phyloP scores from a whole-genome alignment of 352 stramenopile genomes.

The Pythium sukuiense region DNA sequence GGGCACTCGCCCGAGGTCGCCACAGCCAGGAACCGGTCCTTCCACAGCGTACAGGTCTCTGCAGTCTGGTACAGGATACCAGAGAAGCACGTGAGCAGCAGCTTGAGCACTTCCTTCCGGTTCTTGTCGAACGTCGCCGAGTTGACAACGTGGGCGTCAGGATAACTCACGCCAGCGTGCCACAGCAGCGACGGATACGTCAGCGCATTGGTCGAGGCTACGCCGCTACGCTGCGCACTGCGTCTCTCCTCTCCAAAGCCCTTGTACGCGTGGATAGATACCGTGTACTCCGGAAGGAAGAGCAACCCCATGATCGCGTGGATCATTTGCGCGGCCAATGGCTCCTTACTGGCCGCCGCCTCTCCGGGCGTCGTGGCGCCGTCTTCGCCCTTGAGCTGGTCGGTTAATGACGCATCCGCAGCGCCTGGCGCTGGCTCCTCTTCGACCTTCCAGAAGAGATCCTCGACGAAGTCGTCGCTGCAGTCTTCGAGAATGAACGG shows the following conservation, averaged over 20 bases:
- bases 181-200: slow-evolving; percentile 82
- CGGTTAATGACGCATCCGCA: slow-evolving; percentile 32
- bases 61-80: slow-evolving; percentile 95
- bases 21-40: slow-evolving; percentile 91
- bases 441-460: slow-evolving; percentile 77
- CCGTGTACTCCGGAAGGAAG: slow-evolving; percentile 85
- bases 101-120: slow-evolving; percentile 94
- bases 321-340: slow-evolving; percentile 74
- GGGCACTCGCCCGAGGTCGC: slow-evolving; percentile 89
- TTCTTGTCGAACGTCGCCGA: slow-evolving; percentile 91
- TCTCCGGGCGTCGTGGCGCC: neutral
- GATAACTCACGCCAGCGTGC: slow-evolving; percentile 79
- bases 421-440: slow-evolving; percentile 19
- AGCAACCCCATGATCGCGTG: slow-evolving; percentile 86
- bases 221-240: slow-evolving; percentile 56
- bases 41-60: slow-evolving; percentile 90
- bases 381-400: slow-evolving; percentile 43
- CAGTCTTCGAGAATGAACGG: slow-evolving; percentile 84
- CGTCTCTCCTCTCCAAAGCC: slow-evolving; percentile 74
- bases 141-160: slow-evolving; percentile 70
- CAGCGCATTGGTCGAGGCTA: slow-evolving; percentile 30
- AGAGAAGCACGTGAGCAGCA: slow-evolving; percentile 94
- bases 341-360: slow-evolving; percentile 21
- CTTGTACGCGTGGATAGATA: slow-evolving; percentile 85
- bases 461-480: slow-evolving; percentile 80